These are phyloP conservation scores for Eucalyptus albens DNA, from an alignment of 345 rosid genomes.

Conservation along the genomic window DNA sequence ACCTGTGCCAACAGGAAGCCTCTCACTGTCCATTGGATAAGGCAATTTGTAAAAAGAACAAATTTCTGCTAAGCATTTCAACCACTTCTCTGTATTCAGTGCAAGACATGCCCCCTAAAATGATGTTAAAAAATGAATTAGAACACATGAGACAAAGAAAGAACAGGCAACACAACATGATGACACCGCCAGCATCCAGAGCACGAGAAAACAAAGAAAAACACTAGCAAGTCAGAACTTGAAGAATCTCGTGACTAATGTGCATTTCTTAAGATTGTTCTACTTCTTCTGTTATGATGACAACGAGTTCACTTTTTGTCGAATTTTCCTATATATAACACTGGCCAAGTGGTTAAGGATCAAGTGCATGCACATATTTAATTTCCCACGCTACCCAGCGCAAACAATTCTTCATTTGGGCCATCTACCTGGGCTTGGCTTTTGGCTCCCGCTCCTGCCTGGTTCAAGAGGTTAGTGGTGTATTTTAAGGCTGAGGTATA, in stretches of 20 bases:
- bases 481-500: background rate
- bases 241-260: background rate
- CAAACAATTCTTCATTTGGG: background rate
- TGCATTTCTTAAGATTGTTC: background rate
- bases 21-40: slow-evolving; percentile 46
- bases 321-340: background rate
- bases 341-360: background rate
- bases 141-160: background rate
- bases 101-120: slow-evolving; percentile 89
- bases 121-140: background rate
- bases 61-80: slow-evolving; percentile 52
- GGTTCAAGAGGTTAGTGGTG: background rate
- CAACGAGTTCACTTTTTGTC: background rate
- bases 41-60: slow-evolving; percentile 64
- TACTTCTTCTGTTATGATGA: background rate
- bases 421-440: background rate
- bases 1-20: slow-evolving; percentile 90
- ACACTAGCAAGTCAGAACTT: background rate
- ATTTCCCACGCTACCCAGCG: background rate
- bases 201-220: background rate
- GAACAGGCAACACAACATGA: background rate
- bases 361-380: background rate
- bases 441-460: background rate
- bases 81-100: slow-evolving; percentile 84
- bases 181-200: background rate